Conservation (phyloP, 345 rosid species). For the Luvunga scandens region DNA sequence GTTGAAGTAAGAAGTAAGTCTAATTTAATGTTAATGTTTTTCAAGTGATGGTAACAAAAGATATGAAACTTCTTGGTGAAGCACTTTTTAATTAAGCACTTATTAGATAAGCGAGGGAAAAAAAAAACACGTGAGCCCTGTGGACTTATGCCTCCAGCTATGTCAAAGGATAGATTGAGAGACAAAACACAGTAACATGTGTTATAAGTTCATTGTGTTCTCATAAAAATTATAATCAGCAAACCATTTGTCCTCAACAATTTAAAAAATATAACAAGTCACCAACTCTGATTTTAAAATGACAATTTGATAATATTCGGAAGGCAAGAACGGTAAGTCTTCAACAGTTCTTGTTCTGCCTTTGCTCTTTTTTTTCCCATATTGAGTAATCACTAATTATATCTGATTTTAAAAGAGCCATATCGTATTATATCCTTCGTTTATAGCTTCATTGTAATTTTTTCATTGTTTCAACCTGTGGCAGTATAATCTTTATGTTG, state of each 20-base stretch:
- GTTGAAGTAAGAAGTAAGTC: neutral
- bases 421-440: neutral
- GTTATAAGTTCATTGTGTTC: neutral
- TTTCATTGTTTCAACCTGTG: neutral
- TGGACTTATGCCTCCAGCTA: neutral
- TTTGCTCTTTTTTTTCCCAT: no score
- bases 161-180: neutral
- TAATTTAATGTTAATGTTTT: no score
- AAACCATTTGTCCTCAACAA: neutral
- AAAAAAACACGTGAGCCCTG: neutral
- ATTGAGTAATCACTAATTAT: no score
- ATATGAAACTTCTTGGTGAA: neutral
- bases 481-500: neutral
- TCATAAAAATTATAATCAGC: neutral
- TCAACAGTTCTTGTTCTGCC: neutral
- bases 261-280: neutral
- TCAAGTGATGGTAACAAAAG: neutral
- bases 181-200: neutral
- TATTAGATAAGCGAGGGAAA: neutral
- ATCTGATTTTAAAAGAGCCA: no score
- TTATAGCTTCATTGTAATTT: neutral
- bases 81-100: neutral
- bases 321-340: neutral
- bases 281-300: neutral
- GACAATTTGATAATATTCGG: neutral